Evolutionary conservation across 2,329 filamentous ascomycete genomes (phyloP), one percentile per base, ranked within the genome.

Genomic region (Fusarium papillatum): DNA sequence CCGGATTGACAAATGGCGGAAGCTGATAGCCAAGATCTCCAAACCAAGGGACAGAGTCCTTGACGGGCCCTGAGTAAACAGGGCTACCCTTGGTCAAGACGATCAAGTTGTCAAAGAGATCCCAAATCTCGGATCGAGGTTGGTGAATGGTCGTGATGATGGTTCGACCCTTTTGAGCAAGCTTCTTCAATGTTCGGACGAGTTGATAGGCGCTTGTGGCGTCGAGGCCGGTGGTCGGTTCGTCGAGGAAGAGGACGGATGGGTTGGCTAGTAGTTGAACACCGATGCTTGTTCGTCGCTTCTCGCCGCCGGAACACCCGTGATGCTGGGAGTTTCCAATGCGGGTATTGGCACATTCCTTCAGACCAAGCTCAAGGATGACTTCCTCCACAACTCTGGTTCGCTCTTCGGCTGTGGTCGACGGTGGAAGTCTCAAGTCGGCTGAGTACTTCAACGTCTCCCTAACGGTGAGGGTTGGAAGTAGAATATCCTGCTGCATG

Each of bases 231-330:
- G 94, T 95, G 0, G 94, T 96, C 0, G 94, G 94, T 78, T 96
- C 94, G 78, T 96, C 94, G 26, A 95, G 88, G 81, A 95, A 95
- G 9, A 96, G 84, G 1, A 96, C 89, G 8, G 93, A 95, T 2
- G 94, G 94, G 80, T 95, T 96, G 7, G 93, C 91, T n/a, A 96
- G 86, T 68, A 96, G 87, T 82, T 95, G 94, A 7, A 96, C 93
- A 4, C 93, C 94, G 60, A 96, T 94, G 73, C 93, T 95, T 1
- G 93, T 93, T 38, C 94, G 87, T 72, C 94, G 87, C 85, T 95
- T 95, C 82, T 96, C 94, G 5, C 94, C 94, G 0, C 94, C 94
- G 57, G 93, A 95, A 78, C 94, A 95, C 0, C 94, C 94, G 57
- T 94, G 92, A 78, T 95, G 93, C 63, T 90, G 89, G 68, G 89